Conservation (phyloP, 208 protist genomes). For the Naegleria gruberi region DNA sequence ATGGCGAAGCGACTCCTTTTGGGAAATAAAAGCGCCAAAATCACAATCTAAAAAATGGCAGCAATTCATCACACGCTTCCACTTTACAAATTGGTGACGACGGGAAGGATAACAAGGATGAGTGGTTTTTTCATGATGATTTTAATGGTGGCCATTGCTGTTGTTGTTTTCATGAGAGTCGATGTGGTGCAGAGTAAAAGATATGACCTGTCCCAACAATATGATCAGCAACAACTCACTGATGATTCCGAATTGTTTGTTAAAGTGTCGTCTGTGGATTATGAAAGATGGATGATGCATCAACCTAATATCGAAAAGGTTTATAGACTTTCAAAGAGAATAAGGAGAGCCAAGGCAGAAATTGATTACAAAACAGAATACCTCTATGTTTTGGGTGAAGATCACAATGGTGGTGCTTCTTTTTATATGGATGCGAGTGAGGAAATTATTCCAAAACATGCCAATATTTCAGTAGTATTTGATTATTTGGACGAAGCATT, state of each 20-base stretch:
- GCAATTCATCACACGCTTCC: no score
- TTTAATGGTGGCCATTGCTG: no score
- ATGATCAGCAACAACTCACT: no score
- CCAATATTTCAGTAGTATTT: neutral
- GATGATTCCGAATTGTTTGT: neutral
- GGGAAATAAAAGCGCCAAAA: no score
- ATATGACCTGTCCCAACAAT: no score
- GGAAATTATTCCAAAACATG: neutral
- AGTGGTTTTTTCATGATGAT: no score
- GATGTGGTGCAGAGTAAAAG: no score
- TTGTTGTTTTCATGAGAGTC: no score
- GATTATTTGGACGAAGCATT: neutral
- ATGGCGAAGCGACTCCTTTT: no score
- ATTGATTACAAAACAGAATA: neutral
- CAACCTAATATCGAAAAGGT: neutral
- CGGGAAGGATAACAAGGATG: no score
- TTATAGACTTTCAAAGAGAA: neutral
- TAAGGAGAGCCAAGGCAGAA: neutral
- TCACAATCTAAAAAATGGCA: no score
- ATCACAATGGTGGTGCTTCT: neutral
- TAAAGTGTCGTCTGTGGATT: neutral
- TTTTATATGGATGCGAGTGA: neutral
- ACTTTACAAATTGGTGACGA: no score
- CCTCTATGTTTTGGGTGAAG: neutral
- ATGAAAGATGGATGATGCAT: neutral